Conservation (phyloP, 352 stramenopile genomes). For the Halophytophthora batemanensis region DNA sequence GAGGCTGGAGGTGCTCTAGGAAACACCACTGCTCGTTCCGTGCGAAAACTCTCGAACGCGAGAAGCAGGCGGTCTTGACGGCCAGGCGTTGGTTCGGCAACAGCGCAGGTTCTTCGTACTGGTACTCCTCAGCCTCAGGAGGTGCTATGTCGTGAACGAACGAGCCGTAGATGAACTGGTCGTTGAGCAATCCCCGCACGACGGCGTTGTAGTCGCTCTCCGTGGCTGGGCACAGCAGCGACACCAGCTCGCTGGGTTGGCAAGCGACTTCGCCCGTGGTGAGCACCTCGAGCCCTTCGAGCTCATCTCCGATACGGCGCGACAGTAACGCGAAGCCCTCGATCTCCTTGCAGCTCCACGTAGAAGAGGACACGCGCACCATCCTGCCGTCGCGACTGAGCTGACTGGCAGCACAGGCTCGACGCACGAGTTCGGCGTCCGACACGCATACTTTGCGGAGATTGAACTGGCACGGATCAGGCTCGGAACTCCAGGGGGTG, state of each 20-base stretch:
- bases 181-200: slow-evolving; percentile 20
- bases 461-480: too few species aligned
- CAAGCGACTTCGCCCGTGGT: slow-evolving; percentile 34
- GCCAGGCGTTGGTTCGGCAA: slow-evolving; percentile 21
- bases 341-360: slow-evolving; percentile 34
- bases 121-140: slow-evolving; percentile 2
- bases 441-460: slow-evolving; percentile 26
- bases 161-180: slow-evolving; percentile 55
- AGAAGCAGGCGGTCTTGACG: slow-evolving; percentile 42
- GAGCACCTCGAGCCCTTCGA: slow-evolving; percentile 29
- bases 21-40: slow-evolving; percentile 52
- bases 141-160: slow-evolving; percentile 34
- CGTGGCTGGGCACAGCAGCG: slow-evolving; percentile 20
- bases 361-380: slow-evolving; percentile 19
- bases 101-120: slow-evolving; percentile 7
- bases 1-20: slow-evolving; percentile 32
- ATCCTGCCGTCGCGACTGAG: slow-evolving; percentile 18
- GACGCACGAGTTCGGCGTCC: slow-evolving; percentile 28
- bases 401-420: slow-evolving; percentile 17
- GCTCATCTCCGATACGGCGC: slow-evolving; percentile 7
- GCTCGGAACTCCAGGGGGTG: too few species aligned
- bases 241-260: slow-evolving; percentile 23
- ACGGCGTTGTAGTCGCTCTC: slow-evolving; percentile 35
- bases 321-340: slow-evolving; percentile 27
- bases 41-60: slow-evolving; percentile 27